A percentile compares a stretch with the other conserved stretches of the same genome.
These are phyloP conservation scores for Papilionanthe hybrid DNA, from an alignment of 116 monocot genomes.

Conservation along the genomic window DNA sequence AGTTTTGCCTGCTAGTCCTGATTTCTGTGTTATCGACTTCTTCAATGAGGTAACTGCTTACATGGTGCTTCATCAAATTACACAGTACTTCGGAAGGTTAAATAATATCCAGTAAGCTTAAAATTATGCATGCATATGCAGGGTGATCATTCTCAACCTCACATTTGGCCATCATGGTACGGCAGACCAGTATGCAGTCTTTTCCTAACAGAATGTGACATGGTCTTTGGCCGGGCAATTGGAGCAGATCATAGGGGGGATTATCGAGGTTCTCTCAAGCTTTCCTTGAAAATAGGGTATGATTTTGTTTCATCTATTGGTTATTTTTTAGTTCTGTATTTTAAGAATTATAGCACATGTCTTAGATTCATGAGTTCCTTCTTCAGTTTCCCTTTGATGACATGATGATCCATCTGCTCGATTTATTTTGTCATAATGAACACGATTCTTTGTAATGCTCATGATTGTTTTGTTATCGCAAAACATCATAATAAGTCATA, in stretches of 20 bases:
- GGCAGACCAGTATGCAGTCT: constrained; percentile 73
- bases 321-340: not conserved
- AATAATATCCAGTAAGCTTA: not conserved
- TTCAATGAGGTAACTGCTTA: constrained; percentile 71
- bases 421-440: no score
- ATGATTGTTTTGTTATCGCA: no score
- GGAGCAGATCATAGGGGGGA: constrained; percentile 41
- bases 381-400: no score
- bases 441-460: no score
- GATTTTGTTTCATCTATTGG: not conserved
- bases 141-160: constrained; percentile 85
- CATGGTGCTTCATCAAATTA: not conserved
- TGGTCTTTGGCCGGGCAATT: constrained; percentile 65
- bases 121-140: constrained; percentile 15
- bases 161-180: constrained; percentile 63
- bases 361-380: no score
- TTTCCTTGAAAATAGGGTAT: constrained; percentile 61
- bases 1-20: constrained; percentile 37
- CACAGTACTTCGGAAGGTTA: constrained; percentile 2
- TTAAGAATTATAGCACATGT: no score
- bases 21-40: constrained; percentile 80
- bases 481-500: no score
- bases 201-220: constrained; percentile 71
- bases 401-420: no score
- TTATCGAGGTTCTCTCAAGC: constrained; percentile 61